These are phyloP conservation scores for Curvularia sp. DNA, from an alignment of 2,329 filamentous ascomycete species.

Conservation along the genomic window DNA sequence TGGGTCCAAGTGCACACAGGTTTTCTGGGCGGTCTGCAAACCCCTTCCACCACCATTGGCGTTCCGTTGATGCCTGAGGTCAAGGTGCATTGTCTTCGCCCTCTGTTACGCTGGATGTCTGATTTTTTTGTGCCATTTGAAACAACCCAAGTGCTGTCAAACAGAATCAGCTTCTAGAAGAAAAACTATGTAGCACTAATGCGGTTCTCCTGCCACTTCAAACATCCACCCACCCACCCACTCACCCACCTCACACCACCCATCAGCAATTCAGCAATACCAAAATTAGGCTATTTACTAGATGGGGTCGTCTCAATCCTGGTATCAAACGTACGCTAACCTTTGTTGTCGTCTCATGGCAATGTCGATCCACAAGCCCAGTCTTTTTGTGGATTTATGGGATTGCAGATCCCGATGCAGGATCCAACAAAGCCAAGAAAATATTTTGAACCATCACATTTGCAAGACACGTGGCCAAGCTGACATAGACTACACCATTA, in stretches of 20 bases:
- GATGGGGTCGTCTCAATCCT: background rate
- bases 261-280: background rate
- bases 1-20: background rate
- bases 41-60: background rate
- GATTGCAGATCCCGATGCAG: slow-evolving; percentile 2
- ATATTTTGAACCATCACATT: background rate
- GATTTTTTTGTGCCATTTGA: background rate
- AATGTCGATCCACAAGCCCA: background rate
- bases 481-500: background rate
- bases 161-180: background rate
- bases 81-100: too few relatives aligned
- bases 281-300: slow-evolving; percentile 7
- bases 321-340: slow-evolving; percentile 1
- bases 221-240: too few relatives aligned
- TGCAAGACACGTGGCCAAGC: background rate
- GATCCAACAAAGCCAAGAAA: background rate
- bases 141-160: background rate
- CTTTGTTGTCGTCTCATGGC: background rate
- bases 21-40: background rate
- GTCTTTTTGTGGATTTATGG: background rate
- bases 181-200: background rate
- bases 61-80: background rate
- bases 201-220: background rate
- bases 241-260: background rate
- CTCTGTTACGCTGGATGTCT: background rate